These are phyloP conservation scores for Cercis canadensis DNA, from an alignment of 306 rosid genomes.

Conservation along the genomic window DNA sequence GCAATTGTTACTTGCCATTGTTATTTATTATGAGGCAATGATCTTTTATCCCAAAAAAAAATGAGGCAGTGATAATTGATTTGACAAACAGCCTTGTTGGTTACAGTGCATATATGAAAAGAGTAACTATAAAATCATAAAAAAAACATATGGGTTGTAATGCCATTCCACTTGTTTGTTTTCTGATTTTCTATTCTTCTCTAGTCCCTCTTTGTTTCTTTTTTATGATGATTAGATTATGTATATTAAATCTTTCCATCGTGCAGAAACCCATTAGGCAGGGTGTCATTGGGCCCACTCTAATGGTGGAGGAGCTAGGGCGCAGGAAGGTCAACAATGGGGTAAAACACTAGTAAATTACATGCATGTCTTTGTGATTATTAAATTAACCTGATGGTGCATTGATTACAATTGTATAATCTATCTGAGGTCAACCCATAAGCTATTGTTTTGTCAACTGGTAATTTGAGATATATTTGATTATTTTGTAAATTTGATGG, in stretches of 20 bases:
- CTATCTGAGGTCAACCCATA: slow-evolving; percentile 9
- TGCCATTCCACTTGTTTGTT: slow-evolving; percentile 12
- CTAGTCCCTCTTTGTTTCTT: background rate
- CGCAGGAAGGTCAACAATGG: slow-evolving; percentile 59
- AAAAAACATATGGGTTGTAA: slow-evolving; percentile 8
- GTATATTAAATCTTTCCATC: slow-evolving; percentile 19
- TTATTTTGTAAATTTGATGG: slow-evolving; percentile 24
- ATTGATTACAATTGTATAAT: slow-evolving; percentile 26
- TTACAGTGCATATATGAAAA: no score
- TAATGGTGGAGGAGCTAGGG: slow-evolving; percentile 80
- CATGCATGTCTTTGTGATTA: slow-evolving; percentile 2
- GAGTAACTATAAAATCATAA: no score
- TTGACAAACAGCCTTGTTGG: background rate
- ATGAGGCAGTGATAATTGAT: background rate
- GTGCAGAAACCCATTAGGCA: slow-evolving; percentile 83
- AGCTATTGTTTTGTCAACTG: background rate
- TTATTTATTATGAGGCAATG: no score
- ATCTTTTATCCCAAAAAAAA: no score
- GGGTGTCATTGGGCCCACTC: slow-evolving; percentile 89
- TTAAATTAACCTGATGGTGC: slow-evolving; percentile 12
- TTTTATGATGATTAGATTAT: background rate
- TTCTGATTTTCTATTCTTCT: slow-evolving; percentile 6
- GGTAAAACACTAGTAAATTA: slow-evolving; percentile 51
- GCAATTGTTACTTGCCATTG: no score
- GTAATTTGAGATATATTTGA: background rate